Evolutionary conservation across 352 stramenopile species (phyloP).

Genomic region (Pythium brassicae): DNA sequence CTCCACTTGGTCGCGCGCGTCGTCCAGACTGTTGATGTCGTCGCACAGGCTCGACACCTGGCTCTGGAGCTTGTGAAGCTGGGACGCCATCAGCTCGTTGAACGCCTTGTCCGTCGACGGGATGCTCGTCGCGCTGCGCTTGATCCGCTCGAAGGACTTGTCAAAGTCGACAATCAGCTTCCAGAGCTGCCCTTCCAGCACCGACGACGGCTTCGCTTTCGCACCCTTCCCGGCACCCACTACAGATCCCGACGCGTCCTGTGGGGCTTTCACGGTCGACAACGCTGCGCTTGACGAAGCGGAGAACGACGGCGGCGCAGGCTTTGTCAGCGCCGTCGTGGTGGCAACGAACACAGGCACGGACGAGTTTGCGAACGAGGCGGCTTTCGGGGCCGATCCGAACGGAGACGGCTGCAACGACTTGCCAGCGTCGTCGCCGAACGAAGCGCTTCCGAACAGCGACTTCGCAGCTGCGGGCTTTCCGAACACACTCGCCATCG

Average conservation of each 20-base stretch:
- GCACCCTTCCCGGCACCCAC: slow-evolving; percentile 6
- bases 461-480: slow-evolving; percentile 17
- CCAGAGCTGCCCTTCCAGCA: slow-evolving; percentile 62
- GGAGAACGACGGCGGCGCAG: neutral
- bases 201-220: slow-evolving; percentile 26
- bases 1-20: slow-evolving; percentile 53
- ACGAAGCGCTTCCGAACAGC: slow-evolving; percentile 10
- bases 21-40: slow-evolving; percentile 53
- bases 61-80: slow-evolving; percentile 30
- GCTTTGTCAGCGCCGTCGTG: slow-evolving; percentile 4
- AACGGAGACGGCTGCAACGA: slow-evolving; percentile 20
- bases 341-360: neutral
- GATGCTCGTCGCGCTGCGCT: slow-evolving; percentile 31
- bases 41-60: slow-evolving; percentile 37
- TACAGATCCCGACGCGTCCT: neutral
- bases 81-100: slow-evolving; percentile 17
- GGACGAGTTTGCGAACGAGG: slow-evolving; percentile 18
- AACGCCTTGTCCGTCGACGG: slow-evolving; percentile 29
- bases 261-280: slow-evolving; percentile 1
- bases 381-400: slow-evolving; percentile 20
- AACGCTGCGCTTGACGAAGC: neutral
- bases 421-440: slow-evolving; percentile 8
- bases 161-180: slow-evolving; percentile 72
- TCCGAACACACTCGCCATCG: neutral
- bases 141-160: slow-evolving; percentile 46